Evolutionary conservation across 2,329 filamentous ascomycete species (phyloP).

Genomic region (Trichophyton rubrum): DNA sequence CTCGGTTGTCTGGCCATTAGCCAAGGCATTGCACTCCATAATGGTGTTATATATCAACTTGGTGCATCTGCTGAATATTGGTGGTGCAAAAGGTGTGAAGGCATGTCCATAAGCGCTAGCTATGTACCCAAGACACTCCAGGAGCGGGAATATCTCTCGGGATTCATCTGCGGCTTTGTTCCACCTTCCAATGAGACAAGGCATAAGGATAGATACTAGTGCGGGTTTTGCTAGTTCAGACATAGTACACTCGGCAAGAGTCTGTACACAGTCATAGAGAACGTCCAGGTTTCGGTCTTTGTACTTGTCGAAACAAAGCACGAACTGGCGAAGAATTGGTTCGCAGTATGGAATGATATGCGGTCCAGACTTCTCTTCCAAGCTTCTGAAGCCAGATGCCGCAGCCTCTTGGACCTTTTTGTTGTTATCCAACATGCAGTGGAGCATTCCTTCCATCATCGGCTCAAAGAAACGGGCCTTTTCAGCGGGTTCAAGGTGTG

Average conservation of each 20-base stretch:
- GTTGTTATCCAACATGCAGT: slow-evolving; percentile 91
- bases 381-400: slow-evolving; percentile 86
- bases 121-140: slow-evolving; percentile 95
- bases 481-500: slow-evolving; percentile 55
- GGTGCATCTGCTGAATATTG: slow-evolving; percentile 79
- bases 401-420: slow-evolving; percentile 97
- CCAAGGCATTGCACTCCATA: slow-evolving; percentile 61
- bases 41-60: slow-evolving; percentile 86
- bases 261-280: slow-evolving; percentile 96
- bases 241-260: slow-evolving; percentile 81
- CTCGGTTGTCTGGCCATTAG: slow-evolving; percentile 56
- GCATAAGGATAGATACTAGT: slow-evolving; percentile 80
- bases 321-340: slow-evolving; percentile 84
- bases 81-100: slow-evolving; percentile 73
- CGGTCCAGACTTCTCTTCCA: slow-evolving; percentile 83
- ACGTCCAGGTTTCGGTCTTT: slow-evolving; percentile 99
- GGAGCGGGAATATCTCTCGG: slow-evolving; percentile 79
- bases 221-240: slow-evolving; percentile 66
- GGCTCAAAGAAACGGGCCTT: slow-evolving; percentile 76
- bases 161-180: slow-evolving; percentile 78
- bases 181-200: slow-evolving; percentile 78
- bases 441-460: slow-evolving; percentile 91
- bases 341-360: slow-evolving; percentile 72
- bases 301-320: slow-evolving; percentile 84
- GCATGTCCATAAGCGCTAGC: slow-evolving; percentile 69